These are phyloP conservation scores for Lepidium aucheri DNA, from an alignment of 345 rosid species.

Conservation along the genomic window DNA sequence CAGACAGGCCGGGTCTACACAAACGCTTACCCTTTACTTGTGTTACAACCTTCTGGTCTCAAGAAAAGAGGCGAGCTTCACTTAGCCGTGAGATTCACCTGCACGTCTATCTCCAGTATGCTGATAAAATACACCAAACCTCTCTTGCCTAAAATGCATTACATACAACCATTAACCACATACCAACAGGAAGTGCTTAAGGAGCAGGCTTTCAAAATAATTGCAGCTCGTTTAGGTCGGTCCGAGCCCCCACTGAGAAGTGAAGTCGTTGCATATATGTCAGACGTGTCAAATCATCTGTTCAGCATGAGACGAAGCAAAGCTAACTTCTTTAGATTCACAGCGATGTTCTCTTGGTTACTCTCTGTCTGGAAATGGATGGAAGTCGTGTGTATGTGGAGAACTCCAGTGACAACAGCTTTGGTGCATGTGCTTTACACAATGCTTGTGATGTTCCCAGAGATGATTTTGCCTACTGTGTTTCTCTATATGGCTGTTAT, in stretches of 20 bases:
- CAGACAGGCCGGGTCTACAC: conserved; percentile 44
- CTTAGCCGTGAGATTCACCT: conserved; percentile 41
- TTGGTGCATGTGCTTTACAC: conserved; percentile 28
- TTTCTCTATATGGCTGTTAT: conserved; percentile 34
- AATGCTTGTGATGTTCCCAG: conserved; percentile 30
- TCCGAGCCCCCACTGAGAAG: conserved; percentile 46
- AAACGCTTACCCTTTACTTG: conserved; percentile 43
- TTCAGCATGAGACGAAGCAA: conserved; percentile 55
- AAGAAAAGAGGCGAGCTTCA: conserved; percentile 57
- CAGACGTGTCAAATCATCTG: conserved; percentile 18
- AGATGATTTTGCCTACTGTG: conserved; percentile 34
- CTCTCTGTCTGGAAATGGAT: conserved; percentile 35
- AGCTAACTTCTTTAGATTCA: conserved; percentile 42
- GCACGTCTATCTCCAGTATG: conserved; percentile 30
- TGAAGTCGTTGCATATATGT: conserved; percentile 49
- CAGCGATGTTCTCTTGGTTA: conserved; percentile 20
- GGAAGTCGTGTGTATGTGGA: conserved; percentile 41
- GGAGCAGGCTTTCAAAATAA: conserved; percentile 22
- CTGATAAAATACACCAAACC: conserved; percentile 40
- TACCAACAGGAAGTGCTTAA: conserved; percentile 27
- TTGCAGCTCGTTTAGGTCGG: conserved; percentile 31
- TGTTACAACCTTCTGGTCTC: conserved; percentile 33
- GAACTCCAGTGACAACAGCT: conserved; percentile 32
- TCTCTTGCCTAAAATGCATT: conserved; percentile 42
- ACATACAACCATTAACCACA: conserved; percentile 32